phyloP scores from a whole-genome alignment of 2,329 filamentous ascomycete species.

The Chaetomium sp. region DNA sequence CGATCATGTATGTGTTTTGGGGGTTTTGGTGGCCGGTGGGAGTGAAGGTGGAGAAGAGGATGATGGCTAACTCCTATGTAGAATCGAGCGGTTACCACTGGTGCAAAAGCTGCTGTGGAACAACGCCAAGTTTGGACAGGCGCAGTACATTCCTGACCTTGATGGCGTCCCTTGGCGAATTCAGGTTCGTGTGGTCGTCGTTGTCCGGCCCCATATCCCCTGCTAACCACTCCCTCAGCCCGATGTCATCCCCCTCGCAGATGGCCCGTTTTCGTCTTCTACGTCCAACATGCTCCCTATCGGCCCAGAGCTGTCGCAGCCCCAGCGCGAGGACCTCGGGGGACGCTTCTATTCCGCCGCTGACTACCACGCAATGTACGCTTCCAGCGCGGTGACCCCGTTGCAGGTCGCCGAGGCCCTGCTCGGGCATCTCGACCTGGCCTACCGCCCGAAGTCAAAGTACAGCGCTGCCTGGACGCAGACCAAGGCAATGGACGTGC shows the following conservation, averaged over 20 bases:
- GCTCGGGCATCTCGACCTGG: conserved; percentile 62
- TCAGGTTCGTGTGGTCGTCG: conserved; percentile 33
- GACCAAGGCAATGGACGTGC: conserved; percentile 53
- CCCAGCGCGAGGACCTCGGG: conserved; percentile 34
- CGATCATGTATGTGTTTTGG: conserved; percentile 23
- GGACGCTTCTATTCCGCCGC: conserved; percentile 61
- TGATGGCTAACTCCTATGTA: conserved; percentile 26
- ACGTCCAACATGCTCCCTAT: conserved; percentile 33
- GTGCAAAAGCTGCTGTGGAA: conserved; percentile 62
- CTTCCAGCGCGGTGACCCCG: conserved; percentile 63
- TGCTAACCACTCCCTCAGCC: conserved; percentile 32
- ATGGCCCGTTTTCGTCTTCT: conserved; percentile 25
- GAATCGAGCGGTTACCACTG: conserved; percentile 52
- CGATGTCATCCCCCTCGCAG: conserved; percentile 47
- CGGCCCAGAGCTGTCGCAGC: conserved; percentile 35
- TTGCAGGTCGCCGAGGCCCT: conserved; percentile 64
- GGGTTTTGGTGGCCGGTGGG: not conserved
- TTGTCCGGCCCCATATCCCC: not conserved
- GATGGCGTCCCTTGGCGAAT: conserved; percentile 39
- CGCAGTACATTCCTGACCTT: conserved; percentile 43
- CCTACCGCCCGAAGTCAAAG: conserved; percentile 44
- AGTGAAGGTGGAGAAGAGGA: not conserved
- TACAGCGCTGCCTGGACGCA: conserved; percentile 72
- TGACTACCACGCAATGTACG: conserved; percentile 74
- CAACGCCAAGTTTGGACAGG: conserved; percentile 53